Evolutionary conservation across 83 land plant genomes (phyloP).

Genomic region (Diphasiastrum complanatum): DNA sequence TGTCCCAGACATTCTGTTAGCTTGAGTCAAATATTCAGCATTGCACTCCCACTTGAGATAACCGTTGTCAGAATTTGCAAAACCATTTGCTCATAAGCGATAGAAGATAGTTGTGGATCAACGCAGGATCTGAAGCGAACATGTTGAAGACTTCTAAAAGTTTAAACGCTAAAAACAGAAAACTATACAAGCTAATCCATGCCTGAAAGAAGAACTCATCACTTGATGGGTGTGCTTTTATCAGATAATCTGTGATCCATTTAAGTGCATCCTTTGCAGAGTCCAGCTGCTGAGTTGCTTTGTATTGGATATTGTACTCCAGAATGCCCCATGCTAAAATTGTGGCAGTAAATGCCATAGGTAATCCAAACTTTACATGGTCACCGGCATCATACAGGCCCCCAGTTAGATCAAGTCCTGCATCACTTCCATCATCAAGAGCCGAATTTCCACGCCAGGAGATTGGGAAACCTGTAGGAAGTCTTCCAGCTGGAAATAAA

Average conservation of each 20-base stretch:
- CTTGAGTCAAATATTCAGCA: too few species aligned
- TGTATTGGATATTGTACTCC: slow-evolving; percentile 73
- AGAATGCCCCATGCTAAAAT: slow-evolving; percentile 78
- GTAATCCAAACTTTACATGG: slow-evolving; percentile 81
- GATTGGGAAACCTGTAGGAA: slow-evolving; percentile 49
- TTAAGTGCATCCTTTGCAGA: slow-evolving; percentile 48
- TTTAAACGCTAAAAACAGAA: too few species aligned
- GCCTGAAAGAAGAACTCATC: slow-evolving; percentile 80
- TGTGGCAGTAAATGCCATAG: slow-evolving; percentile 93
- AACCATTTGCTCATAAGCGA: too few species aligned
- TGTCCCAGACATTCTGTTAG: too few species aligned
- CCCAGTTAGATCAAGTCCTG: slow-evolving; percentile 59
- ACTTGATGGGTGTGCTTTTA: slow-evolving; percentile 58
- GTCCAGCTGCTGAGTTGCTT: slow-evolving; percentile 39
- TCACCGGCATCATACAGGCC: slow-evolving; percentile 98
- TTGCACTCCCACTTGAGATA: too few species aligned
- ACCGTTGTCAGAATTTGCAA: too few species aligned
- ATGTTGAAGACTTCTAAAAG: slow-evolving; percentile 5
- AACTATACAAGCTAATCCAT: too few species aligned
- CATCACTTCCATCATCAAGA: slow-evolving; percentile 63
- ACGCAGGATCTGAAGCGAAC: neutral
- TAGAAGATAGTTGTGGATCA: too few species aligned
- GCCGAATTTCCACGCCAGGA: slow-evolving; percentile 88
- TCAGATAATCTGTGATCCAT: slow-evolving; percentile 89
- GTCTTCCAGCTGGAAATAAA: slow-evolving; percentile 92